Conservation (phyloP, 2,329 filamentous ascomycete species). For the Coniochaeta sp. region DNA sequence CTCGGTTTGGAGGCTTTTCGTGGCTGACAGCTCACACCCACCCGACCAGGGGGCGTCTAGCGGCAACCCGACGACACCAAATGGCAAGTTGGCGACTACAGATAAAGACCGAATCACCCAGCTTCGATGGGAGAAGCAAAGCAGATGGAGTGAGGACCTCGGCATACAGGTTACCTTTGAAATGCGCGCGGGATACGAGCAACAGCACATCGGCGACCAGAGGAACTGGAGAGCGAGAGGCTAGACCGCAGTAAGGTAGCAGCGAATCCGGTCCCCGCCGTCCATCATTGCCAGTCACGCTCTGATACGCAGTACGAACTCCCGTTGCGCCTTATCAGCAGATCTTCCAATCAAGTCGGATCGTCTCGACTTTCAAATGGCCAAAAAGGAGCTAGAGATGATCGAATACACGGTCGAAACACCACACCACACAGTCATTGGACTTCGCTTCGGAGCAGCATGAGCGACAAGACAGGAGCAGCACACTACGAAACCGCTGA, state of each 20-base stretch:
- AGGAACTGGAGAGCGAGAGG: not conserved
- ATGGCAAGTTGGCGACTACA: not conserved
- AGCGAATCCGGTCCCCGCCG: not conserved
- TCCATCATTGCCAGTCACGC: not conserved
- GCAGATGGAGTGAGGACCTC: not conserved
- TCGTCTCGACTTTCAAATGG: not conserved
- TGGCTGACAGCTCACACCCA: slow-evolving; percentile 12
- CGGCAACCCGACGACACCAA: slow-evolving; percentile 1
- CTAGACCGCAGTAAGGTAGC: not conserved
- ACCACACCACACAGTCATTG: not conserved
- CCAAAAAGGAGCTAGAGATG: not conserved
- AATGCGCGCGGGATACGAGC: not conserved
- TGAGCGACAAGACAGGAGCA: not conserved
- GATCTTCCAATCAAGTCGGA: not conserved
- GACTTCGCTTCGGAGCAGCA: not conserved
- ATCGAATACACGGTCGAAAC: not conserved
- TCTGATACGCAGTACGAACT: not conserved
- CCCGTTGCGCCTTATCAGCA: not conserved
- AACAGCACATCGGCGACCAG: not conserved
- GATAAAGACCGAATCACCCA: not conserved
- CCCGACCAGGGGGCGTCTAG: slow-evolving; percentile 9
- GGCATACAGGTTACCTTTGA: not conserved
- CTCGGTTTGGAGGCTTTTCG: slow-evolving; percentile 2
- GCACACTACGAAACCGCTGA: not conserved
- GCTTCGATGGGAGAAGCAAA: not conserved